phyloP scores from a whole-genome alignment of 257 asterid genomes.

The Henckelia pumila region DNA sequence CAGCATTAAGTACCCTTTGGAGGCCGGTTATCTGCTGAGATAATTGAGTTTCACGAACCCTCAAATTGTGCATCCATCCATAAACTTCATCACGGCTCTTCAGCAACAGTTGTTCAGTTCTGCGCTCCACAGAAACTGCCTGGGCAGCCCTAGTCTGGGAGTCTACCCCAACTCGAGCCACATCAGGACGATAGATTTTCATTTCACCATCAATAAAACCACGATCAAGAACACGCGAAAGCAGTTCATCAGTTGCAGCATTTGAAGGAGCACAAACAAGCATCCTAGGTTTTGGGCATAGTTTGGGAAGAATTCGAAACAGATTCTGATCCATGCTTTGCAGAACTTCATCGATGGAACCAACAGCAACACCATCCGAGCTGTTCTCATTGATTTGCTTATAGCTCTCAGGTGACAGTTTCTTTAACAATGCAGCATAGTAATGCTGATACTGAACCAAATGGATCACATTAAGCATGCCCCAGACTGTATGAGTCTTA shows the following conservation, averaged over 20 bases:
- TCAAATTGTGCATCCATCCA: slow-evolving; percentile 88
- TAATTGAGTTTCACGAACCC: slow-evolving; percentile 69
- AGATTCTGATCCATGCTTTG: slow-evolving; percentile 99
- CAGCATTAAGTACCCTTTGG: slow-evolving; percentile 80
- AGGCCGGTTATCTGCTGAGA: slow-evolving; percentile 82
- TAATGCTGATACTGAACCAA: slow-evolving; percentile 99
- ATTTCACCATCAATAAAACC: slow-evolving; percentile 99
- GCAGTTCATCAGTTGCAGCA: slow-evolving; percentile 98
- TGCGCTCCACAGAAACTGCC: slow-evolving; percentile 97
- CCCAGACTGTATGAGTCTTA: slow-evolving; percentile 98
- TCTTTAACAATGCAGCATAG: slow-evolving; percentile 91
- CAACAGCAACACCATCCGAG: slow-evolving; percentile 65
- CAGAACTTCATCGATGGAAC: slow-evolving; percentile 96
- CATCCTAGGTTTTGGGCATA: slow-evolving; percentile 99
- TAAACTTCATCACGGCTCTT: slow-evolving; percentile 80
- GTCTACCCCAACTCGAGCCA: slow-evolving; percentile 97
- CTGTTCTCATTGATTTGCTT: slow-evolving; percentile 77
- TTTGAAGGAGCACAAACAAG: slow-evolving; percentile 99
- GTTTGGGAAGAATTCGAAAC: slow-evolving; percentile 92
- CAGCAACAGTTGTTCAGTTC: slow-evolving; percentile 83
- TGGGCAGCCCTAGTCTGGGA: slow-evolving; percentile 98
- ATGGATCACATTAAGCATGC: slow-evolving; percentile 98
- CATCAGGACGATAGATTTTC: slow-evolving; percentile 97
- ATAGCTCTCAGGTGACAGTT: slow-evolving; percentile 97
- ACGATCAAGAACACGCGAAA: slow-evolving; percentile 96